Evolutionary conservation across 768 basidiomycete genomes (phyloP).

Genomic region (Paxillus rubicundulus): DNA sequence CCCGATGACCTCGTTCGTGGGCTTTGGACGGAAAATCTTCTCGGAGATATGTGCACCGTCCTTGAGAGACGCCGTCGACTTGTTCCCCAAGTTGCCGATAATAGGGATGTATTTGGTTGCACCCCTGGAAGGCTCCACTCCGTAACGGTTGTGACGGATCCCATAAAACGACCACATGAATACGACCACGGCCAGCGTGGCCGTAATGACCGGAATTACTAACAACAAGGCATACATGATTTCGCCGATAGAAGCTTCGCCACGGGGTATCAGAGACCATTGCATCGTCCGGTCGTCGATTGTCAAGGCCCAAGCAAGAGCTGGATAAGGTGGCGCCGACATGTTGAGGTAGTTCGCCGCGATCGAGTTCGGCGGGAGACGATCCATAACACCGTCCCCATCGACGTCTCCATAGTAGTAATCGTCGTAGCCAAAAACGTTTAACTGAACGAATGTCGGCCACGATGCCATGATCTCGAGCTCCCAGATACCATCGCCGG

Average conservation of each 20-base stretch:
- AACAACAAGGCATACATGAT: constrained; percentile 86
- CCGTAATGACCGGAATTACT: constrained; percentile 82
- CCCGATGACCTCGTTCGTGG: constrained; percentile 76
- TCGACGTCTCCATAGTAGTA: constrained; percentile 93
- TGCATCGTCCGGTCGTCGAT: constrained; percentile 75
- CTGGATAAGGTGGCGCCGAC: constrained; percentile 84
- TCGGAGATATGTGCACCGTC: constrained; percentile 61
- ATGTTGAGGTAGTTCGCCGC: constrained; percentile 90
- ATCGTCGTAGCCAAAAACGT: constrained; percentile 88
- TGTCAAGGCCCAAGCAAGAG: constrained; percentile 82
- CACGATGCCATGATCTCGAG: constrained; percentile 87
- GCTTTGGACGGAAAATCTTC: constrained; percentile 67
- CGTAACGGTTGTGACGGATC: constrained; percentile 91
- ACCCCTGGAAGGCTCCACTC: constrained; percentile 63
- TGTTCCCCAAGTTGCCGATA: constrained; percentile 60
- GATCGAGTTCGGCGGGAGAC: constrained; percentile 83
- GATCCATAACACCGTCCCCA: constrained; percentile 83
- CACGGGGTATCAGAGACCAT: constrained; percentile 81
- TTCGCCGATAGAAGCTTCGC: constrained; percentile 74
- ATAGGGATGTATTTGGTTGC: constrained; percentile 87
- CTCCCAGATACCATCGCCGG: constrained; percentile 70
- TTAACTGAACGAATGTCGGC: constrained; percentile 88
- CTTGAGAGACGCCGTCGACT: constrained; percentile 70
- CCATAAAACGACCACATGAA: constrained; percentile 98
- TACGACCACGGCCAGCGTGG: constrained; percentile 72